Conservation (phyloP, 2,329 filamentous ascomycete species). For the Penicillium sp. region DNA sequence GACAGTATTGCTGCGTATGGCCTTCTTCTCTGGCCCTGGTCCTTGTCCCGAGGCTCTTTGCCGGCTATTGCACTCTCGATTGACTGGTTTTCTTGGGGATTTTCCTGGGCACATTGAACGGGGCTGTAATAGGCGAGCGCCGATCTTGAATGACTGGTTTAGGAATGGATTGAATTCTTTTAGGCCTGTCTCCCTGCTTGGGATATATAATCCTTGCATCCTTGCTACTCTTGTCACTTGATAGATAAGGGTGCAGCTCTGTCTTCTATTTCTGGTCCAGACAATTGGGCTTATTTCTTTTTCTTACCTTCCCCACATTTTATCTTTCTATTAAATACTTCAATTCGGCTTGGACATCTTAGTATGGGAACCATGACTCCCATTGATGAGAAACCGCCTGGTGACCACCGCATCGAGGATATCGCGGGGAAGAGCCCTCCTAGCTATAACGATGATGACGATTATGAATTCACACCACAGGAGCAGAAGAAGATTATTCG, state of each 20-base stretch:
- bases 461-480: slow-evolving; percentile 28
- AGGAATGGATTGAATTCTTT: not conserved
- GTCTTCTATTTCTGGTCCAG: not conserved
- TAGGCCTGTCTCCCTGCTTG: not conserved
- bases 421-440: slow-evolving; percentile 3
- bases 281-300: not conserved
- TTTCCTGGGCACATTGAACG: not conserved
- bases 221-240: not conserved
- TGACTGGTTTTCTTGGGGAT: not conserved
- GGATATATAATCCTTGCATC: not conserved
- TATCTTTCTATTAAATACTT: not conserved
- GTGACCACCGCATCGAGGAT: slow-evolving; percentile 20
- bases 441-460: slow-evolving; percentile 10
- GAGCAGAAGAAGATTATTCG: slow-evolving; percentile 68
- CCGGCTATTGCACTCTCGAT: slow-evolving; percentile 8
- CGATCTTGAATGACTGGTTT: not conserved
- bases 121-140: slow-evolving; percentile 4
- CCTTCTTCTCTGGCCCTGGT: not conserved
- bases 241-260: not conserved
- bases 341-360: not conserved
- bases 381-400: slow-evolving; percentile 17
- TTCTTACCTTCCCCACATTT: not conserved
- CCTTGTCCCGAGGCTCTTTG: slow-evolving; percentile 12
- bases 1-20: not conserved
- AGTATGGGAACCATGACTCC: not conserved